Conservation (phyloP, 1,284 basidiomycete species). For the Phylloboletellus chloephorus region DNA sequence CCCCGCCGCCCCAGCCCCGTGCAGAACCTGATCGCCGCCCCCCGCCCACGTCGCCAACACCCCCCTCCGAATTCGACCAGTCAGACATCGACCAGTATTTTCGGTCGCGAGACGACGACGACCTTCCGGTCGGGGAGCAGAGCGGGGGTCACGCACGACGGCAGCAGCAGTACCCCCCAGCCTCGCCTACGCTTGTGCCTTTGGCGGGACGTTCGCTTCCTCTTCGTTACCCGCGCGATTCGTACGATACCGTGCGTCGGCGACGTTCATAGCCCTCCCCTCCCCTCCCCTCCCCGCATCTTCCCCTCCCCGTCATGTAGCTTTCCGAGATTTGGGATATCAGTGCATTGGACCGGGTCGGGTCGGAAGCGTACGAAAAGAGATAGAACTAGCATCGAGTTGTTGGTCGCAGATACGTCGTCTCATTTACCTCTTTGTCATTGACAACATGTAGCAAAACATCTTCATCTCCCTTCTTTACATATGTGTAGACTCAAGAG, state of each 20-base stretch:
- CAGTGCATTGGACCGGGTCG: too few species aligned
- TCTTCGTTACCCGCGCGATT: conserved; percentile 6
- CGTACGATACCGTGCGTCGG: conserved; percentile 15
- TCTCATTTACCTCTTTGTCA: too few species aligned
- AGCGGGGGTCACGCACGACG: not conserved
- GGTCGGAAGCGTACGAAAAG: too few species aligned
- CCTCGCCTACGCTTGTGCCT: not conserved
- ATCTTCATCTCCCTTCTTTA: too few species aligned
- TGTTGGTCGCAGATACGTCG: not conserved
- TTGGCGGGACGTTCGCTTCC: not conserved
- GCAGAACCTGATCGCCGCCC: conserved; percentile 11
- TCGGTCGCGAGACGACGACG: conserved; percentile 42
- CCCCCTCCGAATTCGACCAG: conserved; percentile 62
- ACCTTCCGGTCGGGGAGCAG: conserved; percentile 1
- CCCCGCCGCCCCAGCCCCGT: not conserved
- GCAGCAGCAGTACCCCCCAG: not conserved
- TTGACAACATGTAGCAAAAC: too few species aligned
- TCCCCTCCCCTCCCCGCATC: too few species aligned
- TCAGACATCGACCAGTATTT: conserved; percentile 78
- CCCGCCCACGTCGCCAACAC: conserved; percentile 30
- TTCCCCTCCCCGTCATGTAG: not conserved
- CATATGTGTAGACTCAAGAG: too few species aligned
- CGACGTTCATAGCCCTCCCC: conserved; percentile 11
- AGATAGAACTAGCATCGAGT: too few species aligned
- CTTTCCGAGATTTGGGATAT: not conserved